Evolutionary conservation across 805 yeast species (phyloP).

Genomic region (Kuraishia capsulata): DNA sequence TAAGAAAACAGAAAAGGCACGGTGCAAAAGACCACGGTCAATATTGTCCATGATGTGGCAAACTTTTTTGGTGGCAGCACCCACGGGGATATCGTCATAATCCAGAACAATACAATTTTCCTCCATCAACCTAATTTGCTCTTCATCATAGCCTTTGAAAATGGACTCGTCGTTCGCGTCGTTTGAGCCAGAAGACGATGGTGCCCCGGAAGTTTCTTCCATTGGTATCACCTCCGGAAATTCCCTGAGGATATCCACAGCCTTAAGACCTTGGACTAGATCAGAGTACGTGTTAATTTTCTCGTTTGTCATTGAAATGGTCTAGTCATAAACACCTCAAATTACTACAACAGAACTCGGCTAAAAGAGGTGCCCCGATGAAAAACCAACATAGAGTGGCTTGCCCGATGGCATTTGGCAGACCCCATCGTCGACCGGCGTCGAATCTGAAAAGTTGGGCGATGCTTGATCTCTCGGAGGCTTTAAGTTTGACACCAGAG

Average conservation of each 20-base stretch:
- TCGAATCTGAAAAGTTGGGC: too few species aligned
- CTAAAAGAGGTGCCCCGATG: too few species aligned
- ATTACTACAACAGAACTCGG: background rate
- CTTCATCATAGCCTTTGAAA: conserved; percentile 86
- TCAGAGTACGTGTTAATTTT: conserved; percentile 25
- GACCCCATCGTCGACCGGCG: too few species aligned
- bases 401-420: too few species aligned
- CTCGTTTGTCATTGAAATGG: background rate
- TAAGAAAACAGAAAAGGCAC: conserved; percentile 94
- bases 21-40: conserved; percentile 76
- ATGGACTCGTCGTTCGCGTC: conserved; percentile 24
- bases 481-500: too few species aligned
- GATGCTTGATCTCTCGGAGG: too few species aligned
- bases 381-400: too few species aligned
- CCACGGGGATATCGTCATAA: conserved; percentile 77
- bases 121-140: conserved; percentile 91
- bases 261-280: conserved; percentile 43
- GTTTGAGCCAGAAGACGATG: conserved; percentile 31
- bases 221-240: conserved; percentile 69
- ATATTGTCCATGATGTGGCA: conserved; percentile 87
- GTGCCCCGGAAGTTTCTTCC: conserved; percentile 48
- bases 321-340: background rate
- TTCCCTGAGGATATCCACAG: conserved; percentile 38
- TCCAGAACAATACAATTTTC: conserved; percentile 93
- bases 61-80: conserved; percentile 88